Base-by-base conservation (phyloP, 2,329 filamentous ascomycete species). In the Phaeosphaeria sp. region DNA sequence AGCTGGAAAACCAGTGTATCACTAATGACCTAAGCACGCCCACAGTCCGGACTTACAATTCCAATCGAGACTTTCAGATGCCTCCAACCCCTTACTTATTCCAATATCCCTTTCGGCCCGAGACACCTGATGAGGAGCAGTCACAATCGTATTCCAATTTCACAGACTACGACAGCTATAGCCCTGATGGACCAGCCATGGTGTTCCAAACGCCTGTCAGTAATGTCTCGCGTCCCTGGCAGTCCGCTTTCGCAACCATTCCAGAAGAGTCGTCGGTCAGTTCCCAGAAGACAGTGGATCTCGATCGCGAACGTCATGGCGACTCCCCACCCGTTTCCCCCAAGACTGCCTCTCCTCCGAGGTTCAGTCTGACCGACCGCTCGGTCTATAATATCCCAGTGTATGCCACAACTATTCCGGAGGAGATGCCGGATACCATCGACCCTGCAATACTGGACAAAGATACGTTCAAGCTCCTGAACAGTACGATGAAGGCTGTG, bases 11-110 rank as follows among this genome's bases (percentile, higher is more conserved):
- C 4, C 4, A 39, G 36, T 11, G n/a, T 5, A 39, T 6, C n/a
- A 39, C 36, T 11, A 7, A 39, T 39, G 36, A 39, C n/a, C 13
- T 39, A n/a, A 4, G 7, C 17, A 89, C 87, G 78, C 97, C 93
- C 80, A 92, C 97, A n/a, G 36, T 39, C 3, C 17, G 36, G 17
- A 7, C 24, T 75, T 48, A 60, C 6, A 53, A 63, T 13, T 51
- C 51, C n/a, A 52, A 51, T 3, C 40, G 49, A 20, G 53, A 55
- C 20, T 48, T 53, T 3, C 42, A 52, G 27, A 47, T 59, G 27
- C 63, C 57, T 2, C 61, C 61, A 22, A 66, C 61, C 8, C 59
- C 64, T 8, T 54, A 59, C 9, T 48, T 64, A 11, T 55, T 62
- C 8, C 69, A 72, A 22, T 66, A 68, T 3, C 69, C 69, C 4